Evolutionary conservation across 345 rosid genomes (phyloP), one percentile per base, ranked within the genome.

Genomic region (Boechera stricta): DNA sequence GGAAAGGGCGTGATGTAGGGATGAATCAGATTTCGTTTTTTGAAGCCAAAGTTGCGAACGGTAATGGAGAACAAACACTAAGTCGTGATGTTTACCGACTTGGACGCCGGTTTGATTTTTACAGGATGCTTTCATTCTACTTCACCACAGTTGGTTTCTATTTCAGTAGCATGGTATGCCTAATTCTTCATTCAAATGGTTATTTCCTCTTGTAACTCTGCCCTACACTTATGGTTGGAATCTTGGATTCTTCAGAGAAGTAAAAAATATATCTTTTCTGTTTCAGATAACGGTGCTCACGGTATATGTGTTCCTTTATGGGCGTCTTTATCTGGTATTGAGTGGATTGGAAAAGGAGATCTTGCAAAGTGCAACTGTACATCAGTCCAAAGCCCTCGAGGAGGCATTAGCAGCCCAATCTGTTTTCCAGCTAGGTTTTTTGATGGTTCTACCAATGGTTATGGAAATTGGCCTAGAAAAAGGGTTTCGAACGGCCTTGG

Each of bases 11-110:
- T 76, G 99, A 93, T 64, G 97, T 90, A 49, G 98, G 96, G 55
- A 90, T 96, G 98, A 96, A 96, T 81, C 97, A 90, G 61, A 91
- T 96, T 76, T 93, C 98, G 7, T 42, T 62, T 52, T 93, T 93
- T 80, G 99, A 96, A 82, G 99, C 98, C 38, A 96, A 90, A 82
- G 97, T 87, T 84, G 97, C 99, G 15, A 90, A 85, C 63, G 99
- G 99, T 71, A 96, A 93, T 74, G 99, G 99, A 70, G 99, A 96
- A 82, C 99, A 93, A 80, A 93, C 97, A 24, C 93, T 96, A 57
- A 90, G 99, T 60, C 97, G 98, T 49, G 99, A 96, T 42, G 91
- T 96, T 72, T 93, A 96, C 79, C 88, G 98, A 58, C 94, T 96
- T 62, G 98, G 98, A 3, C 93, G 84, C 44, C 94, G 82, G 21